phyloP scores from a whole-genome alignment of 1,284 basidiomycete species.

The Ganoderma resinaceum region DNA sequence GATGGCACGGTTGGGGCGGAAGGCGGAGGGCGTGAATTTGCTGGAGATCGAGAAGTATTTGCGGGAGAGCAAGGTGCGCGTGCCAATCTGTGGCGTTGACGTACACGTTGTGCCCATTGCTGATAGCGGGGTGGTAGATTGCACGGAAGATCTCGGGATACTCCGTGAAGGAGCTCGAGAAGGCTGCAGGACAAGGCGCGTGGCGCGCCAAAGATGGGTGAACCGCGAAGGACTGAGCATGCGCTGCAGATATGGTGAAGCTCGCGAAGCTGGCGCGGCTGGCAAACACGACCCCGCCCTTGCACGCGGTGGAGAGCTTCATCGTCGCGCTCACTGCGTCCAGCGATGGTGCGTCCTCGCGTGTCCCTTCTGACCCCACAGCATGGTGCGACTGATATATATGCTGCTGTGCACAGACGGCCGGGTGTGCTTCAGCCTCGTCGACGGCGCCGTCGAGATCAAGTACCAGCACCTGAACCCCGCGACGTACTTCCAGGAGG shows the following conservation, averaged over 20 bases:
- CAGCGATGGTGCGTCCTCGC: conserved; percentile 73
- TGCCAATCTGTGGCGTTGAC: not conserved
- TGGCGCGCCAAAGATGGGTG: not conserved
- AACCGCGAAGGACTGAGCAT: not conserved
- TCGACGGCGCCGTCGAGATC: conserved; percentile 65
- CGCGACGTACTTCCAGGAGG: conserved; percentile 83
- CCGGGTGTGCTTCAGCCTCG: conserved; percentile 61
- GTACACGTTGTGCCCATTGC: not conserved
- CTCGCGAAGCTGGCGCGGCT: conserved; percentile 43
- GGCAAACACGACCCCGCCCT: conserved; percentile 64
- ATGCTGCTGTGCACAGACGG: conserved; percentile 60
- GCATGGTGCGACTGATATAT: not conserved
- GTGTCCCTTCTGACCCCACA: conserved; percentile 16
- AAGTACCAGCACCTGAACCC: conserved; percentile 98
- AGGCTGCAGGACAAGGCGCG: conserved; percentile 50
- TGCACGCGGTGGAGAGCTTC: conserved; percentile 88
- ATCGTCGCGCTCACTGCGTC: conserved; percentile 84
- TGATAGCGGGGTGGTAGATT: too few relatives aligned
- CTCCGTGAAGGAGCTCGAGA: conserved; percentile 70
- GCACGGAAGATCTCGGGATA: conserved; percentile 84
- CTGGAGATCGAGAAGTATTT: conserved; percentile 87
- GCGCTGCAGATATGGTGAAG: conserved; percentile 35
- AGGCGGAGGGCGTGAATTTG: conserved; percentile 78
- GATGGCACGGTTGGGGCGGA: conserved; percentile 70
- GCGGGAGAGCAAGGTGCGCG: conserved; percentile 81